Base-by-base conservation (phyloP, 2,329 filamentous ascomycete species). In the Cryphonectria japonica region DNA sequence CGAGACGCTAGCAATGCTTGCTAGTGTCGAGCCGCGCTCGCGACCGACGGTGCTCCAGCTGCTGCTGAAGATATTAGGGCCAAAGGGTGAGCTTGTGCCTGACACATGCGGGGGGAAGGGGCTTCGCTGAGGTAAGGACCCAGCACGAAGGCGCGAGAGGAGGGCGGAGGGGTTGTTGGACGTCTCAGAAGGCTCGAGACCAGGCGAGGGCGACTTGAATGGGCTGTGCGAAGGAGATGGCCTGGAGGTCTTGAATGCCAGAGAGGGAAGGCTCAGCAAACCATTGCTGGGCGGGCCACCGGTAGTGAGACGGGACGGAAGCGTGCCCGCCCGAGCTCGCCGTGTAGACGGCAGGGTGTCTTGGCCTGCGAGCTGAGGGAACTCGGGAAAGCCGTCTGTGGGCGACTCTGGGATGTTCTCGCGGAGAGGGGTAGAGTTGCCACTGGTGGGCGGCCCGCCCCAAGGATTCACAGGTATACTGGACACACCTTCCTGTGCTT, bases 371-470 rank as follows among this genome's bases (percentile, higher is more conserved):
- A 93, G 86, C 76, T 91, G 89, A 74, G 92, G 88, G 79, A 97
- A 94, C 81, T 97, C 95, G 71, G 96, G 95, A 77, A 98, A 98
- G 76, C 93, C 95, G 83, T 98, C 95, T 75, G 93, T 96, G 43
- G 96, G 96, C 50, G 95, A 98, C 83, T 99, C 96, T 74, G 95
- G 95, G 73, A 99, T 98, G 75, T 95, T 98, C 84, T 98, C 96
- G 78, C 96, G 93, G 67, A 99, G 88, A 76, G 96, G 96, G 59
- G 95, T 98, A 29, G 95, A 98, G 81, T 97, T 95, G 75, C 95
- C 96, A 80, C 95, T 98, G 69, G 95, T 97, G 65, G 96, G 95
- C 75, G 96, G 95, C 14, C 96, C 95, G 86, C 94, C 94, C 96
- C 96, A 98, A 60, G 92, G 91, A 78, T 91, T 89, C 67, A 91